These are phyloP conservation scores for Mucor mucedo DNA, from an alignment of 371 early-diverging fungal genomes.

Conservation along the genomic window DNA sequence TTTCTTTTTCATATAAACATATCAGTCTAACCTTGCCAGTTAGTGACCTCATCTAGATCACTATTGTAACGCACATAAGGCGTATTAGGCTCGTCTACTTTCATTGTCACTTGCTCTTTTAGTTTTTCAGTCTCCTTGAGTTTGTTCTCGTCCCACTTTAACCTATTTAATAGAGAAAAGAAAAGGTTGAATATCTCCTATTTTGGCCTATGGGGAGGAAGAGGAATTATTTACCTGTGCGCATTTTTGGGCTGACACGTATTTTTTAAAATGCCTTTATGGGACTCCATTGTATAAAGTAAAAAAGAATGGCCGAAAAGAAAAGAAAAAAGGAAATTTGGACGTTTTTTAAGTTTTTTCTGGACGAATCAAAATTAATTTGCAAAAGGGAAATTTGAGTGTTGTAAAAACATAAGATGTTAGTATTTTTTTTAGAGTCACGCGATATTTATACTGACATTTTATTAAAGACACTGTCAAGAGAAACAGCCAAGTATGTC, in stretches of 20 bases:
- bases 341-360: too few species aligned
- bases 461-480: too few species aligned
- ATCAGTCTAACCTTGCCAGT: conserved; percentile 45
- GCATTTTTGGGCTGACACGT: background rate
- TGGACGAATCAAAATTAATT: too few species aligned
- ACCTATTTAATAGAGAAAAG: conserved; percentile 26
- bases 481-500: too few species aligned
- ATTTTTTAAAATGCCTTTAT: too few species aligned
- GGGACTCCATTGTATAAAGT: too few species aligned
- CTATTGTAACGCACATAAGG: conserved; percentile 88
- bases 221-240: conserved; percentile 7
- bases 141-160: conserved; percentile 96
- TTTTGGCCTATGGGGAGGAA: background rate
- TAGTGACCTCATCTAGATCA: conserved; percentile 71
- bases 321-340: too few species aligned
- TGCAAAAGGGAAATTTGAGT: too few species aligned
- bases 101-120: conserved; percentile 87
- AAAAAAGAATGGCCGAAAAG: too few species aligned
- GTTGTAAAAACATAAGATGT: too few species aligned
- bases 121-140: conserved; percentile 78
- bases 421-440: too few species aligned
- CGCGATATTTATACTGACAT: too few species aligned
- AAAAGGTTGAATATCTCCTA: background rate
- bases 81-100: conserved; percentile 94
- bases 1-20: background rate